Percentiles rank a stretch among this genome's conserved stretches.
phyloP scores from a whole-genome alignment of 768 basidiomycete genomes.

The Mycena polygramma region DNA sequence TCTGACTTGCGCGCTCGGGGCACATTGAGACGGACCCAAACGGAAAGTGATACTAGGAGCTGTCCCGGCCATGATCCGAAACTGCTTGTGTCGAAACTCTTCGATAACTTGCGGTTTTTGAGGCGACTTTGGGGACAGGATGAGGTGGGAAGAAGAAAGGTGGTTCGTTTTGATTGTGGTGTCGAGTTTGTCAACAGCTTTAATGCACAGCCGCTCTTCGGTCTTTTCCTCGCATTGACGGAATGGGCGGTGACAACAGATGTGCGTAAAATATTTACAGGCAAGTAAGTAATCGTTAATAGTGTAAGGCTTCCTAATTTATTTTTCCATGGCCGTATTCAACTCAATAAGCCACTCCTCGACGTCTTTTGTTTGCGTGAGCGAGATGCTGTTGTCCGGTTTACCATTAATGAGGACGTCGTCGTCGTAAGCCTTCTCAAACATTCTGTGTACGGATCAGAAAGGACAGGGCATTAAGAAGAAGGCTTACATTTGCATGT shows the following conservation, averaged over 20 bases:
- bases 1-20: too few relatives aligned
- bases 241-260: too few relatives aligned
- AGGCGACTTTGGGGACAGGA: too few relatives aligned
- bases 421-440: background rate
- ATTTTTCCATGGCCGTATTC: constrained; percentile 4
- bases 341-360: background rate
- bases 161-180: background rate
- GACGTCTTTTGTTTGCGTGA: background rate
- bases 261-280: constrained; percentile 7
- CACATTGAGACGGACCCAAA: too few relatives aligned
- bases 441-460: background rate
- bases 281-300: background rate
- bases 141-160: background rate
- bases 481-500: background rate
- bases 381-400: background rate
- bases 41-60: too few relatives aligned
- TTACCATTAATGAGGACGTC: background rate
- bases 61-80: too few relatives aligned
- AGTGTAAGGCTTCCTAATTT: background rate
- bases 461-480: too few relatives aligned
- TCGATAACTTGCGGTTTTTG: too few relatives aligned
- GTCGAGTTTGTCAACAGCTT: background rate
- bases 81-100: too few relatives aligned
- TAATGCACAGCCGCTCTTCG: background rate
- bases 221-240: too few relatives aligned